Evolutionary conservation across 805 yeast genomes (phyloP).

Genomic region (Yarrowia divulgata): DNA sequence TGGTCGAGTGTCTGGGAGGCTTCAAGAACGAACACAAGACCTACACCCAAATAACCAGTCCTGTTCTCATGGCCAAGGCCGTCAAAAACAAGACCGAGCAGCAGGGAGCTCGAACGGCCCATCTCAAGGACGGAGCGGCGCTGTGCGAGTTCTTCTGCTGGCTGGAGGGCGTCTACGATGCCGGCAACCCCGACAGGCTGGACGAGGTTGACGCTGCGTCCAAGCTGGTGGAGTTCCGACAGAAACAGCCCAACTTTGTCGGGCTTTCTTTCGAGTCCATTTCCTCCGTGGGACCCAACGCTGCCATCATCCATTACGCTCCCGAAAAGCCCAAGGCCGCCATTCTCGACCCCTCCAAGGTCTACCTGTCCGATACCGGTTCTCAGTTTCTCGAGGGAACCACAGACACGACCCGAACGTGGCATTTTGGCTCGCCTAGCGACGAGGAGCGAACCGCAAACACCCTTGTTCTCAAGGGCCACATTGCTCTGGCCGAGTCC

Average conservation of each 20-base stretch:
- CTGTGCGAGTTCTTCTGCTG: constrained; percentile 78
- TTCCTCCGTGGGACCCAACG: constrained; percentile 76
- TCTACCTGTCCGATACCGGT: constrained; percentile 87
- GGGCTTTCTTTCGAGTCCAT: constrained; percentile 79
- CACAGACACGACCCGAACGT: constrained; percentile 92
- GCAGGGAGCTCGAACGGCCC: constrained; percentile 74
- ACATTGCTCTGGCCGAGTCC: constrained; percentile 81
- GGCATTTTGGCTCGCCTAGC: constrained; percentile 68
- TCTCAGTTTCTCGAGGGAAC: constrained; percentile 94
- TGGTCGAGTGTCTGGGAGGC: constrained; percentile 59
- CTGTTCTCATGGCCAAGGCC: constrained; percentile 72
- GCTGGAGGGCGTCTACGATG: constrained; percentile 67
- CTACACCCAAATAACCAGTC: constrained; percentile 57
- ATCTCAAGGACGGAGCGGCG: constrained; percentile 82
- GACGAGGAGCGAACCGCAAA: constrained; percentile 69
- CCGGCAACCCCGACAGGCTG: constrained; percentile 51
- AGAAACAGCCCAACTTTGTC: constrained; percentile 50
- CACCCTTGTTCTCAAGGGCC: constrained; percentile 90
- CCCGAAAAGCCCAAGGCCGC: constrained; percentile 65
- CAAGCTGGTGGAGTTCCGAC: constrained; percentile 58
- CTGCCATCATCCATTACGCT: constrained; percentile 77
- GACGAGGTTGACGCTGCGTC: constrained; percentile 67
- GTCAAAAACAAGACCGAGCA: constrained; percentile 78
- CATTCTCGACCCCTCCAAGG: constrained; percentile 67
- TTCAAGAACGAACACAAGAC: constrained; percentile 49